Conservation (phyloP, 345 rosid genomes). For the Lenwebbia sp. region DNA sequence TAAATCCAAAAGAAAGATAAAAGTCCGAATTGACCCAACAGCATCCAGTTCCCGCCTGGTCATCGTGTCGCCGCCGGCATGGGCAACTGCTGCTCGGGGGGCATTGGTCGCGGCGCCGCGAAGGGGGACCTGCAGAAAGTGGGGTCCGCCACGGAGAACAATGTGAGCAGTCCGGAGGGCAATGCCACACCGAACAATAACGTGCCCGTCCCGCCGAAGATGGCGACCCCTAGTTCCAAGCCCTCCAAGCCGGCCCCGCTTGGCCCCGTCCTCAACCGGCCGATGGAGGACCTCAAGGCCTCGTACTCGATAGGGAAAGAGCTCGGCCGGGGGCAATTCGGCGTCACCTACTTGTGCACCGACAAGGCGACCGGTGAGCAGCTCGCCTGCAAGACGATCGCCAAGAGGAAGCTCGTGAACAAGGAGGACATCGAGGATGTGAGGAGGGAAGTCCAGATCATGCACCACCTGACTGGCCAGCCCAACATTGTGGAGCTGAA, state of each 20-base stretch:
- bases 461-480: conserved; percentile 65
- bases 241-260: conserved; percentile 10
- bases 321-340: conserved; percentile 63
- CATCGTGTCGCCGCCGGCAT: conserved; percentile 12
- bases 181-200: conserved; percentile 3
- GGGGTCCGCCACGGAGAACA: neutral
- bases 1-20: neutral
- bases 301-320: conserved; percentile 47
- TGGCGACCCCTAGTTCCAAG: conserved; percentile 10
- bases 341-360: conserved; percentile 52
- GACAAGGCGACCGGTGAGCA: conserved; percentile 40
- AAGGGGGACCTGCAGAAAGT: conserved; percentile 5
- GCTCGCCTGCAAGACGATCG: conserved; percentile 63
- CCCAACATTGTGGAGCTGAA: conserved; percentile 61
- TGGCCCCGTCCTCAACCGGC: conserved; percentile 43
- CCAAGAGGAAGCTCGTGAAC: conserved; percentile 49
- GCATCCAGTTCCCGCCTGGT: conserved; percentile 5
- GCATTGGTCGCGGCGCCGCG: conserved; percentile 7
- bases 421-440: conserved; percentile 64
- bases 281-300: conserved; percentile 55
- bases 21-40: neutral
- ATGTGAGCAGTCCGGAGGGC: neutral
- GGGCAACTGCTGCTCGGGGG: conserved; percentile 74
- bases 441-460: conserved; percentile 57
- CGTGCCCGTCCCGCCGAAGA: conserved; percentile 5